phyloP scores from a whole-genome alignment of 2,329 filamentous ascomycete genomes.

The Tricladium varicosporioides region DNA sequence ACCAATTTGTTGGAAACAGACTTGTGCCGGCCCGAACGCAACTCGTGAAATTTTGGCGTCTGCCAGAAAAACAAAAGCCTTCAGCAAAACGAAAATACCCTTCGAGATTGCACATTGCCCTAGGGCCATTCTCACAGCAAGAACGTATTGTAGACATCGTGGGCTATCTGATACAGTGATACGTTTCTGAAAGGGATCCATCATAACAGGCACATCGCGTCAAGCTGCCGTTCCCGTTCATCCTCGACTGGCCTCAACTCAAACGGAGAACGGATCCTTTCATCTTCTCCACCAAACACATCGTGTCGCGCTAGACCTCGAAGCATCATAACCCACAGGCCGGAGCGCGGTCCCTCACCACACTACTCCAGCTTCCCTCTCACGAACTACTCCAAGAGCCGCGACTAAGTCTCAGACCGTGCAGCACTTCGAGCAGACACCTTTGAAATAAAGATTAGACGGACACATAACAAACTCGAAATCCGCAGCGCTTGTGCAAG shows the following conservation, averaged over 20 bases:
- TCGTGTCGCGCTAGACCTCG: constrained; percentile 18
- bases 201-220: neutral
- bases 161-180: neutral
- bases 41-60: constrained; percentile 11
- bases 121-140: constrained; percentile 2
- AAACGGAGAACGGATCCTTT: constrained; percentile 5
- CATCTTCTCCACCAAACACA: constrained; percentile 3
- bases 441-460: constrained; percentile 26
- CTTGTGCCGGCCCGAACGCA: constrained; percentile 4
- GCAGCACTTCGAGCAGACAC: constrained; percentile 6
- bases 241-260: constrained; percentile 5
- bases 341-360: constrained; percentile 8
- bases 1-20: constrained; percentile 5
- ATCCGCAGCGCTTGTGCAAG: constrained; percentile 23
- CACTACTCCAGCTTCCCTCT: constrained; percentile 1
- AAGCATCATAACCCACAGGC: constrained; percentile 13
- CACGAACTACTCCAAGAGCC: constrained; percentile 15
- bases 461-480: constrained; percentile 15
- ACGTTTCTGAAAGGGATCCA: neutral
- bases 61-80: constrained; percentile 17
- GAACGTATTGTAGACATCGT: constrained; percentile 2
- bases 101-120: constrained; percentile 4
- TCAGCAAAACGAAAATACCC: constrained; percentile 9
- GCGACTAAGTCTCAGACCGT: constrained; percentile 16
- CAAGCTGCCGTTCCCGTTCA: constrained; percentile 2